Percentiles rank a stretch among this genome's conserved stretches.
Evolutionary conservation across 371 early-diverging fungal species (phyloP).

Genomic region (Mucor piriformis): DNA sequence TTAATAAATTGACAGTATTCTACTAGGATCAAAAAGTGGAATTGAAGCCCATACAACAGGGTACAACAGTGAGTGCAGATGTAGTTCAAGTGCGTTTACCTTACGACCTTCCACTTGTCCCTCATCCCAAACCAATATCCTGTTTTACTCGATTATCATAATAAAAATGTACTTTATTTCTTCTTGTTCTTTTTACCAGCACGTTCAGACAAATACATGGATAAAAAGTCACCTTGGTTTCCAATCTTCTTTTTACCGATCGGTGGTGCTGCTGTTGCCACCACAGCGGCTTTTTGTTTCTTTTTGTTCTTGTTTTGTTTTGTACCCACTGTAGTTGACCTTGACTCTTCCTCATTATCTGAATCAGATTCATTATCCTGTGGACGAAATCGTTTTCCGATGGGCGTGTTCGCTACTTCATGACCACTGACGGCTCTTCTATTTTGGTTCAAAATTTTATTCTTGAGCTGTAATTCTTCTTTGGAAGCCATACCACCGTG

Average conservation of each 20-base stretch:
- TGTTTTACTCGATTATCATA: conserved; percentile 7
- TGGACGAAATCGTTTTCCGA: conserved; percentile 19
- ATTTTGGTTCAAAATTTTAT: conserved; percentile 55
- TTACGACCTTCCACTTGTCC: conserved; percentile 3
- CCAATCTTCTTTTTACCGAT: conserved; percentile 27
- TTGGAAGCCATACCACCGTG: conserved; percentile 40
- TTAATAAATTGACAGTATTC: no score
- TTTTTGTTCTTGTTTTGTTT: conserved; percentile 1
- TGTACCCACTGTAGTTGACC: conserved; percentile 28
- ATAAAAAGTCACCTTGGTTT: conserved; percentile 53
- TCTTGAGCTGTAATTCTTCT: conserved; percentile 40
- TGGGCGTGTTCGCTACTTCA: conserved; percentile 26
- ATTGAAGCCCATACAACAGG: not conserved
- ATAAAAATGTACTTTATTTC: conserved; percentile 34
- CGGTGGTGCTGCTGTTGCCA: not conserved
- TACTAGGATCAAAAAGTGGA: not conserved
- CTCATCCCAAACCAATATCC: conserved; percentile 1
- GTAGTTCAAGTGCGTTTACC: conserved; percentile 6
- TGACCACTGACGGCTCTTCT: conserved; percentile 35
- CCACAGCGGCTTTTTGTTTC: not conserved
- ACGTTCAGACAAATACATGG: conserved; percentile 58
- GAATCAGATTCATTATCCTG: conserved; percentile 24
- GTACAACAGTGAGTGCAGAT: not conserved
- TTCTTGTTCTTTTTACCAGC: conserved; percentile 57
- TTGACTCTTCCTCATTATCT: conserved; percentile 55